Base-by-base conservation (phyloP, 1,139 yeast species). In the Tardiomyces digboiensis region DNA sequence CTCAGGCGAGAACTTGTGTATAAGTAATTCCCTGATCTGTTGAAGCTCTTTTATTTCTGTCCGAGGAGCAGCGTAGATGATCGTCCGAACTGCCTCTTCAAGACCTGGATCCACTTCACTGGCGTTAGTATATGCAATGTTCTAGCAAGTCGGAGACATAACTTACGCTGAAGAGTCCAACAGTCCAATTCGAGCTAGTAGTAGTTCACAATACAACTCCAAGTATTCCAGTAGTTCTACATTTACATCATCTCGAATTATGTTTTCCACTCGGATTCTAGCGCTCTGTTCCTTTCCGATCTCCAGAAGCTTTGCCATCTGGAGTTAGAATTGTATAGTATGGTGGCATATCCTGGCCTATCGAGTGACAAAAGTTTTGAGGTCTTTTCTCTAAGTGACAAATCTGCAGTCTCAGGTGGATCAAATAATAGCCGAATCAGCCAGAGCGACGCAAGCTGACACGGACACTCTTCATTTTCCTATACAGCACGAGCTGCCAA, bases 251-350 rank as follows among this genome's bases (percentile, higher is more conserved):
- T 86, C 94, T 29, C 91, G 74, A 21, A 89, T 85, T 47, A 88
- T 76, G 56, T 85, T 84, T 55, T 88, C 96, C 2, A 87, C 94
- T 43, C 95, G 67, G 47, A 88, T 87, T 48, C 76, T 75, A 19
- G 96, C 96, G 56, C 89, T 84, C 45, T 82, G 80, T 52, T 86
- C 91, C 58, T 85, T 86, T 5, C 89, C 88, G 41, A 70, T 72
- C 5, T 72, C 68, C 44, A 88, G 66, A 20, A 87, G 66, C 43
- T 82, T 88, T 1, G 95, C 95, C 66, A 84, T 71, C 63, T 70
- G 70, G 8, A 13, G 33, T 26, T 26, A 8, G 40, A 20, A 22
- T 19, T 13, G 18, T 4, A 19, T 18, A 21, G 3, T 13, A 13
- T 23, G 8, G 5, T n/a, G n/a, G n/a, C n/a, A n/a, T n/a, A n/a